These are phyloP conservation scores for Fraxinus albicans DNA, from an alignment of 305 asterid genomes.

Conservation along the genomic window DNA sequence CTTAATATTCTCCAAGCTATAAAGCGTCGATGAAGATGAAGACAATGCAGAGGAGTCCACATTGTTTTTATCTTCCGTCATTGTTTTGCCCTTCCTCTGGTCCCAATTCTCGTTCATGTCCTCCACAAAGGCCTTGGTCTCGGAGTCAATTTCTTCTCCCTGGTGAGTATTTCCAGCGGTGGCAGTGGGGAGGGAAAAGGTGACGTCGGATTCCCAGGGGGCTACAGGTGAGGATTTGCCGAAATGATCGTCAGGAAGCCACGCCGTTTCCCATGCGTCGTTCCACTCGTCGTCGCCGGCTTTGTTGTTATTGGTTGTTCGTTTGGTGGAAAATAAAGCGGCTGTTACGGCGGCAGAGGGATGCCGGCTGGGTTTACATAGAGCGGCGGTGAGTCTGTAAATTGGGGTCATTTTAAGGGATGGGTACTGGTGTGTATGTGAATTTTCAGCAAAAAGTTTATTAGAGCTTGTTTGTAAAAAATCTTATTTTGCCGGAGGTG, in stretches of 20 bases:
- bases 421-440: constrained; percentile 22
- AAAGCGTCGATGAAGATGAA: constrained; percentile 39
- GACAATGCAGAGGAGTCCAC: constrained; percentile 14
- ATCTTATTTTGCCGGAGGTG: not conserved
- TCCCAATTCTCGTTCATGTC: constrained; percentile 96
- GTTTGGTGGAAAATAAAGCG: constrained; percentile 33
- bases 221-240: constrained; percentile 42
- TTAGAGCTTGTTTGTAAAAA: not conserved
- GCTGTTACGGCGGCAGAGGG: constrained; percentile 27
- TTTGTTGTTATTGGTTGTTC: constrained; percentile 17
- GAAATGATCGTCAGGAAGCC: constrained; percentile 74
- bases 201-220: constrained; percentile 83
- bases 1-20: constrained; percentile 74
- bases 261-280: constrained; percentile 87
- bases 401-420: constrained; percentile 34
- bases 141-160: constrained; percentile 48
- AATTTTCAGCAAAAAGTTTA: not conserved
- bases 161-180: constrained; percentile 24
- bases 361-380: constrained; percentile 30
- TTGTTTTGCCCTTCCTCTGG: constrained; percentile 74
- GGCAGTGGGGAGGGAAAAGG: constrained; percentile 51
- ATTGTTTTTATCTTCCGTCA: constrained; percentile 30
- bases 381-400: constrained; percentile 31
- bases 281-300: constrained; percentile 78
- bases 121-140: constrained; percentile 84